Evolutionary conservation across 805 yeast genomes (phyloP), one percentile per base, ranked within the genome.

Genomic region (Jamesozyma lodderae): DNA sequence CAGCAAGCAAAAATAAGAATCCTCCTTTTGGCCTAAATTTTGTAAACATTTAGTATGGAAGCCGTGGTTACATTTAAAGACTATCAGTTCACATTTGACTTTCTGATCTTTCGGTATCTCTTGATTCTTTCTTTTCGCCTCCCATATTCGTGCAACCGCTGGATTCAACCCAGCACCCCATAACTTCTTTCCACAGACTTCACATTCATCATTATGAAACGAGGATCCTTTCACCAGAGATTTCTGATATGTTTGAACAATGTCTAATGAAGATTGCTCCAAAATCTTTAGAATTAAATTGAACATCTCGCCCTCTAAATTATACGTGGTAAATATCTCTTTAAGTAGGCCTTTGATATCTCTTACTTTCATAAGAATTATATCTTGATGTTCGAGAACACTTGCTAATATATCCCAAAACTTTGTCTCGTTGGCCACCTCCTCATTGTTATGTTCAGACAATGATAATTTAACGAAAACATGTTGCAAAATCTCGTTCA

Each of bases 101-200:
- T 27, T 5, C 3, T 21, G 33, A 5, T 16, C 20, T 4, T 23
- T 14, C 16, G 4, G 25, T 16, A 38, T 31, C 2, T 42, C 44
- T 38, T 62, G 57, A 8, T 60, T 49, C 40, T 60, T 51, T 32
- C 55, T 57, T 35, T 42, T 51, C 20, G 66, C 64, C 49, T 75
- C 81, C 88, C 88, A 81, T 4, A 70, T 64, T 31, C 68, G 66
- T 37, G 72, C 72, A 28, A 71, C 66, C 7, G 61, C 66, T 2
- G 73, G 62, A 18, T 68, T 63, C 2, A 81, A 53, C 1, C 75
- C 74, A 1, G 73, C 56, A 0, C 96, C 95, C 77, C 87, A 79
- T 24, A 87, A 62, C 16, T 64, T 63, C 44, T 76, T 77, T 1
- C 85, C 88, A 58, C 96, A 88, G 0, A 80, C 73, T 25, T 81